phyloP scores from a whole-genome alignment of 139 green algal species.

The Chloropicon primus region DNA sequence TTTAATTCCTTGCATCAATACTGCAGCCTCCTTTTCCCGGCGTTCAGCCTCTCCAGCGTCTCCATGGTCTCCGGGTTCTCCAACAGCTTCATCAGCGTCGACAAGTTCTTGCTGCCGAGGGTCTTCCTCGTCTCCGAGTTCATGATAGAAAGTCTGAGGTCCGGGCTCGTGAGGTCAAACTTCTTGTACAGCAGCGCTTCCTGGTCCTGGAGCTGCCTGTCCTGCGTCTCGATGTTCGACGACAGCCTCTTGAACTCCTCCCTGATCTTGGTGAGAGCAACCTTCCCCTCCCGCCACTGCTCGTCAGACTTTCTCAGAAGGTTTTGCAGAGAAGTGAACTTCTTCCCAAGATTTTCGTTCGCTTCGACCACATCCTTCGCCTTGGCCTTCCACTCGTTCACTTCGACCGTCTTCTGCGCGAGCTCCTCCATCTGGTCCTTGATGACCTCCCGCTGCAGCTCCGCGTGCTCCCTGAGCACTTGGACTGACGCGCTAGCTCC shows the following conservation, averaged over 20 bases:
- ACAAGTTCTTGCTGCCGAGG: not conserved
- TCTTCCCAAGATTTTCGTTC: not conserved
- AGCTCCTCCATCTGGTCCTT: not conserved
- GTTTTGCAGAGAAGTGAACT: not conserved
- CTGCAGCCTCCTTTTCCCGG: not conserved
- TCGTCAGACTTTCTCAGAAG: not conserved
- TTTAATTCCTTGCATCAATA: not conserved
- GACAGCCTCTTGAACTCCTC: not conserved
- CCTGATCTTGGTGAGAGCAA: not conserved
- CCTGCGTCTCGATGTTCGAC: not conserved
- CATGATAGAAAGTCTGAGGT: not conserved
- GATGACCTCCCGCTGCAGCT: not conserved
- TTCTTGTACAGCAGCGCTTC: not conserved
- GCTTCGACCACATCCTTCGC: not conserved
- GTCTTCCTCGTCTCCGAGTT: not conserved
- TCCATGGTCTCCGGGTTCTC: not conserved
- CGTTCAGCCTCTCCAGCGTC: not conserved
- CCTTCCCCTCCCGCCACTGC: not conserved
- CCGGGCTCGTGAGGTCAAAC: not conserved
- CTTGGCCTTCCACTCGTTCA: not conserved
- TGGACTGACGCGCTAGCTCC: not conserved
- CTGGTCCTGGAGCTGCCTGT: not conserved
- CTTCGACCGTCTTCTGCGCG: not conserved
- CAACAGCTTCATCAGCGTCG: not conserved
- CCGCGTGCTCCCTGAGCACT: not conserved